phyloP scores from a whole-genome alignment of 768 basidiomycete genomes.

The Boletus coccyginus region DNA sequence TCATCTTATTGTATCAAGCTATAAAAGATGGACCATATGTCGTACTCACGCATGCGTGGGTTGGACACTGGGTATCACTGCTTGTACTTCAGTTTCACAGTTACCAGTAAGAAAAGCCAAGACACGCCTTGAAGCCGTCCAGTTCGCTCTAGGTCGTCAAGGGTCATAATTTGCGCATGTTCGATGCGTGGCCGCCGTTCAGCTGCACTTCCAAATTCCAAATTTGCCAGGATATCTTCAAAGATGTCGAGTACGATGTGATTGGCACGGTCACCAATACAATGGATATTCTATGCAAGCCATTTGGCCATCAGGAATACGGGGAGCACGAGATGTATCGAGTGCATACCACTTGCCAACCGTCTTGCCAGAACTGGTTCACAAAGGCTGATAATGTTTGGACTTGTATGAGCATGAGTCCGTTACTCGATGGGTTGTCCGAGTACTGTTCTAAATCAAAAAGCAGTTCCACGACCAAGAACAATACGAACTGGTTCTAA shows the following conservation, averaged over 20 bases:
- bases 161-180: conserved; percentile 86
- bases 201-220: conserved; percentile 23
- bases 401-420: conserved; percentile 62
- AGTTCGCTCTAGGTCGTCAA: conserved; percentile 64
- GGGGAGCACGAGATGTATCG: not conserved
- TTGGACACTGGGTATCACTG: conserved; percentile 90
- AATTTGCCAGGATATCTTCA: conserved; percentile 50
- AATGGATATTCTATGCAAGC: conserved; percentile 71
- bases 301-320: not conserved
- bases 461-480: not conserved
- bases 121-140: conserved; percentile 69
- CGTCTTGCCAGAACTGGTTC: conserved; percentile 62
- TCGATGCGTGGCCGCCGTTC: conserved; percentile 79
- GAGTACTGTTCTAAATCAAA: conserved; percentile 47
- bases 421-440: conserved; percentile 68
- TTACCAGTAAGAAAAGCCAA: not conserved
- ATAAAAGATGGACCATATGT: not conserved
- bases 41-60: conserved; percentile 80
- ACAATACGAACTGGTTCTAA: conserved; percentile 49
- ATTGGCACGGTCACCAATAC: conserved; percentile 88
- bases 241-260: conserved; percentile 80
- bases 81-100: not conserved
- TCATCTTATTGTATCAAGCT: not conserved
- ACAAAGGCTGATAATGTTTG: conserved; percentile 54
- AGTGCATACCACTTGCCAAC: conserved; percentile 77